Percentiles rank a stretch among this genome's conserved stretches.
Conservation (phyloP, 2,329 filamentous ascomycete species). For the Epichloe sibirici region DNA sequence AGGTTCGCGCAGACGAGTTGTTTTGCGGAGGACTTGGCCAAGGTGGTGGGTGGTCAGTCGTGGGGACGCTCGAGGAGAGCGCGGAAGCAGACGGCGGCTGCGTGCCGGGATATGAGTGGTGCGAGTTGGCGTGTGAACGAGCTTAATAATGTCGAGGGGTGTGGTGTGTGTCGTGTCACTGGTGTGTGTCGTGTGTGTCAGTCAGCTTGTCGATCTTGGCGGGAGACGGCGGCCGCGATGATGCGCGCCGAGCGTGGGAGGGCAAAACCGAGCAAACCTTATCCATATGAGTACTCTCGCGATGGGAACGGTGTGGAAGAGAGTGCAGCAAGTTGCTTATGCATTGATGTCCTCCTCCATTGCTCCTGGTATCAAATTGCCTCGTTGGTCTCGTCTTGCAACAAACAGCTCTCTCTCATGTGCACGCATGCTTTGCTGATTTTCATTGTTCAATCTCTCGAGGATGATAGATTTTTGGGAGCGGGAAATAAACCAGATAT, state of each 20-base stretch:
- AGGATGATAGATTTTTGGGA: background rate
- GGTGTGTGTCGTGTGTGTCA: background rate
- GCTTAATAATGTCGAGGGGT: background rate
- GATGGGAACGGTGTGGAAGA: background rate
- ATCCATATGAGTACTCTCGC: background rate
- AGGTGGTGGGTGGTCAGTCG: background rate
- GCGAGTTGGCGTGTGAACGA: background rate
- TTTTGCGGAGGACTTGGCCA: conserved; percentile 6
- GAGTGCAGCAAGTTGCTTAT: background rate
- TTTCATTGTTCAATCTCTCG: background rate
- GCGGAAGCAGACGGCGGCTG: conserved; percentile 6
- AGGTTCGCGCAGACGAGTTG: conserved; percentile 4
- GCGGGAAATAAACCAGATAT: background rate
- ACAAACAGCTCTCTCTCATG: background rate
- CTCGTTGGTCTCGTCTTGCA: too few species aligned
- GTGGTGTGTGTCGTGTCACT: background rate
- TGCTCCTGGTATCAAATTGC: background rate
- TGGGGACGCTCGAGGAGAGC: conserved; percentile 2
- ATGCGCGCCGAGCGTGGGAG: background rate
- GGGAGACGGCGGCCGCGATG: background rate
- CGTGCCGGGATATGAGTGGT: conserved; percentile 4
- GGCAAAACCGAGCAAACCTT: background rate
- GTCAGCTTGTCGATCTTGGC: background rate
- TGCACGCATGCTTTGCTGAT: background rate
- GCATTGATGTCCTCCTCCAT: background rate